Percentiles rank a stretch among this genome's conserved stretches.
Evolutionary conservation across 148 eudicot genomes (phyloP).

Genomic region (Rhododendron mucronatum): DNA sequence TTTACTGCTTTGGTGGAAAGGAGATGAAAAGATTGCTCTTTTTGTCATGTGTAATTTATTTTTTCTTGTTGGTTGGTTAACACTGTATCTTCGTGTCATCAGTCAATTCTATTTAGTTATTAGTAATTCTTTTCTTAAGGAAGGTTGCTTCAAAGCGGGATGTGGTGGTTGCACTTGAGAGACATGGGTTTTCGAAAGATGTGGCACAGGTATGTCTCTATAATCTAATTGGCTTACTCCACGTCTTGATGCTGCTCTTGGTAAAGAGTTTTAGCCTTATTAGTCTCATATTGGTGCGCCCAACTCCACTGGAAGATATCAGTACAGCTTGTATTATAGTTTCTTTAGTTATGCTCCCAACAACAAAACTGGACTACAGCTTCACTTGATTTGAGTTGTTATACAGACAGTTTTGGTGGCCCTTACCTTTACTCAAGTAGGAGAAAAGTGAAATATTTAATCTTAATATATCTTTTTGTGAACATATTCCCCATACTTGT

Average conservation of each 20-base stretch:
- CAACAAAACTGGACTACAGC: neutral
- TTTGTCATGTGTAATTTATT: neutral
- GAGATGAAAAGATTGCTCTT: neutral
- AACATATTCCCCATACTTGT: neutral
- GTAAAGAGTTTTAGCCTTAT: neutral
- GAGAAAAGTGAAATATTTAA: neutral
- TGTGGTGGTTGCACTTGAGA: slow-evolving; percentile 57
- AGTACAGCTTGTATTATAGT: neutral
- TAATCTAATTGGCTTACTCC: neutral
- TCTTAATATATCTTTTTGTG: neutral
- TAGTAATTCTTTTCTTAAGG: slow-evolving; percentile 26
- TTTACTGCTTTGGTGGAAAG: neutral
- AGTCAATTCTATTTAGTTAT: neutral
- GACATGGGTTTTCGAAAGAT: slow-evolving; percentile 72
- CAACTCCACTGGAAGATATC: neutral
- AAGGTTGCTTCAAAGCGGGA: slow-evolving; percentile 78
- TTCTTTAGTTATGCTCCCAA: neutral
- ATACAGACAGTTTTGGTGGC: neutral
- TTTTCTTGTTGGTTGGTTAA: neutral
- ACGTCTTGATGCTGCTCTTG: neutral
- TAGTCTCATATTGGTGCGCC: neutral
- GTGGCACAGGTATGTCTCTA: slow-evolving; percentile 66
- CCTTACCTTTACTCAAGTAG: neutral
- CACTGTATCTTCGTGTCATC: neutral
- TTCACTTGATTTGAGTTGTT: neutral